These are phyloP conservation scores for Neoarthrinium moseri DNA, from an alignment of 2,329 filamentous ascomycete genomes.

Conservation along the genomic window DNA sequence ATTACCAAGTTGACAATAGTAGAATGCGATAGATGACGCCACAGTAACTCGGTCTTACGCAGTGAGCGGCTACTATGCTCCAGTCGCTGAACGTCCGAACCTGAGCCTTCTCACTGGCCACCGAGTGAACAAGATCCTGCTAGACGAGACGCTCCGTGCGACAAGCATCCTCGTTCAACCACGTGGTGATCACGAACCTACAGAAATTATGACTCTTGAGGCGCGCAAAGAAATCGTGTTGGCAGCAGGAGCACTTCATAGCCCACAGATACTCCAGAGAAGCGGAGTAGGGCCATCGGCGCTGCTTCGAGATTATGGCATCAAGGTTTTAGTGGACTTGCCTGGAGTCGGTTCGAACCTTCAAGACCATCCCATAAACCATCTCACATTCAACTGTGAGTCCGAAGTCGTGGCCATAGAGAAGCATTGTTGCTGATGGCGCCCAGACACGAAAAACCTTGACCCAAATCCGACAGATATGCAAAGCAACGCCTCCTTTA, in stretches of 20 bases:
- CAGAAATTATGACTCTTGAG: neutral
- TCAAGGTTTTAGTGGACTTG: slow-evolving; percentile 22
- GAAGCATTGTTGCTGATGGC: neutral
- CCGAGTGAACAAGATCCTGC: neutral
- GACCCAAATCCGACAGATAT: neutral
- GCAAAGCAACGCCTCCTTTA: neutral
- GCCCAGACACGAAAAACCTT: neutral
- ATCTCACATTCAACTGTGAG: neutral
- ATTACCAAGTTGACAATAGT: neutral
- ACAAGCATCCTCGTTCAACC: neutral
- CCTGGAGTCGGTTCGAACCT: slow-evolving; percentile 31
- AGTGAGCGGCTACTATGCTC: neutral
- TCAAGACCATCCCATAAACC: slow-evolving; percentile 15
- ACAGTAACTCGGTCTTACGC: slow-evolving; percentile 1
- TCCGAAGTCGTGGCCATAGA: neutral
- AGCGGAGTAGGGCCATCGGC: neutral
- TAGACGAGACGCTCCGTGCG: neutral
- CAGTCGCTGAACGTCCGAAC: neutral
- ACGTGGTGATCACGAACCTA: neutral
- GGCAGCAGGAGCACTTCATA: neutral
- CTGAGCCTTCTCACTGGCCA: neutral
- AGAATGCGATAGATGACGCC: neutral
- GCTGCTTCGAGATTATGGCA: neutral
- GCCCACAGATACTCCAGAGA: neutral
- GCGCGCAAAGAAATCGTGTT: neutral